These are phyloP conservation scores for Leccinellum rugosiceps DNA, from an alignment of 768 basidiomycete species.

Conservation along the genomic window DNA sequence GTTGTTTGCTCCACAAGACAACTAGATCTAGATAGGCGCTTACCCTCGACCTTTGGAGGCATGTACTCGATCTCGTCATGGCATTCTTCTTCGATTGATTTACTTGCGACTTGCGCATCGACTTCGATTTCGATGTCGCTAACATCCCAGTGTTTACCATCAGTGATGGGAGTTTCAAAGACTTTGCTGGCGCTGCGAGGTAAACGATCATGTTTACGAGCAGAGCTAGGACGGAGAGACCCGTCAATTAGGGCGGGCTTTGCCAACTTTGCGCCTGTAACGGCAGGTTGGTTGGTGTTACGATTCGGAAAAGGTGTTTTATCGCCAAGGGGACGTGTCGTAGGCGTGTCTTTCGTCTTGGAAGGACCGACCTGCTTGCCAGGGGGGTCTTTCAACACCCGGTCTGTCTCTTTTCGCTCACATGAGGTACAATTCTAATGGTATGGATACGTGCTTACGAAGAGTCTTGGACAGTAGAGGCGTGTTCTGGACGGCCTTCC, in stretches of 20 bases:
- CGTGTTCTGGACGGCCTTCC: conserved; percentile 36
- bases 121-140: conserved; percentile 50
- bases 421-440: neutral
- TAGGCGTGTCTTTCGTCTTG: conserved; percentile 22
- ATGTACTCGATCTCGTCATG: conserved; percentile 53
- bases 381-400: conserved; percentile 15
- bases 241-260: conserved; percentile 40
- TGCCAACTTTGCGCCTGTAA: conserved; percentile 37
- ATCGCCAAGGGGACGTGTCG: conserved; percentile 57
- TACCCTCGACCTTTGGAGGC: conserved; percentile 51
- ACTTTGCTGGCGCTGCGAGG: conserved; percentile 47
- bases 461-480: conserved; percentile 32
- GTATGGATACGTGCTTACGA: conserved; percentile 18
- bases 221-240: conserved; percentile 61
- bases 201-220: conserved; percentile 58
- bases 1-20: conserved; percentile 2
- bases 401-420: conserved; percentile 17
- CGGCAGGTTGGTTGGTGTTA: conserved; percentile 29
- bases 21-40: conserved; percentile 14
- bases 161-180: conserved; percentile 66
- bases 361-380: conserved; percentile 29
- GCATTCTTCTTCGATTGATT: conserved; percentile 31
- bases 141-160: conserved; percentile 74
- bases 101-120: conserved; percentile 18
- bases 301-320: conserved; percentile 79